Evolutionary conservation across 371 early-diverging fungal genomes (phyloP), one percentile per base, ranked within the genome.

Genomic region (Neoconidiobolus thromboides): DNA sequence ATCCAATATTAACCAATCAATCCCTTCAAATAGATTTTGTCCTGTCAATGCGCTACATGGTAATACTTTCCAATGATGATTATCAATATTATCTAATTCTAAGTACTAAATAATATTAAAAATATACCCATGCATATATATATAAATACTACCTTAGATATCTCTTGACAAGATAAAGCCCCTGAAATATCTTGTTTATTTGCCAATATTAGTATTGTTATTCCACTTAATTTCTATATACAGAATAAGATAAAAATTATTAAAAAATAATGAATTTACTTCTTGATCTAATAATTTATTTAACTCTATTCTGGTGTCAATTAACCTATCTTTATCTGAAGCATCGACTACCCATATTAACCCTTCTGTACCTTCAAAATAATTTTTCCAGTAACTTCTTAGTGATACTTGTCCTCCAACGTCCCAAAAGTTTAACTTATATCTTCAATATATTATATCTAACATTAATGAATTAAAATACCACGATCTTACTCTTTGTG

Each of bases 291-390:
- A 71, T 51, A 96, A 67, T n/a, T 71, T 68, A 0, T 70, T 59
- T n/a, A 97, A 67, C 68, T 96, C 95, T 36, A 67, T 55, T 52
- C 73, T 75, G 67, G 94, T 93, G 60, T 87, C 87, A n/a, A 75
- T 73, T 53, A 94, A 67, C 12, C 97, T 72, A 44, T 80, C 73
- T 43, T 85, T 66, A 69, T 96, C 98, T 5, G 91, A 87, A 7
- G 87, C 83, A 70, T 99, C 99, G 14, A 98, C 94, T 0, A 99
- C 99, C 93, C 96, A 99, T 5, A 99, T 83, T 9, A 99, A 72
- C 0, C 94, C 99, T 65, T 99, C 99, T 0, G 96, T 96, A 58
- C 93, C 87, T 69, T 98, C 99, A 81, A 96, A 99, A 72, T 99
- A 99, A 73, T 98, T 99, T 52, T 96, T 77, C 99, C 99, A 99